Evolutionary conservation across 176 grass and related monocot genomes (phyloP), one percentile per base, ranked within the genome.

Genomic region (Bolboschoenus planiculmis): DNA sequence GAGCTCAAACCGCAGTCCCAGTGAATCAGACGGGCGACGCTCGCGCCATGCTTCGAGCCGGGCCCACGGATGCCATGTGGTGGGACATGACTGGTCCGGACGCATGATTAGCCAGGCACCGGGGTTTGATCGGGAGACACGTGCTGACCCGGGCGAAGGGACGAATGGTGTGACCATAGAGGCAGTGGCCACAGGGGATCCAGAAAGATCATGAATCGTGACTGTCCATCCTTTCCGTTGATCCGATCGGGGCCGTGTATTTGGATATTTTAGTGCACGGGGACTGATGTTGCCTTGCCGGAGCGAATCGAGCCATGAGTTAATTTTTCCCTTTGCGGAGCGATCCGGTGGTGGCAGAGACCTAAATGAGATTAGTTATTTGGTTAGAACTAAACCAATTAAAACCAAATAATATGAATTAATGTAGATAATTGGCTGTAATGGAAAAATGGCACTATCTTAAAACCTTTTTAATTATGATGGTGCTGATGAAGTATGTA

Each of bases 221-320:
- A 98, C 92, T 18, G 89, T 98, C 96, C 96, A 98, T 8, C 96
- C 96, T 81, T 98, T 98, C 33, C 96, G 89, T 88, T 95, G 90
- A 50, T 93, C 89, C 4, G 87, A 86, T 42, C 85, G 83, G 0
- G 59, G 56, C 6, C 75, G 46, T 7, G 44, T 27, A 34, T n/a
- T 50, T 43, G 34, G 34, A 81, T 18, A 18, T 65, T 47, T 40
- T n/a, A 82, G 13, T 30, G 80, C 10, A 46, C n/a, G 80, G 5
- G 48, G 44, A 75, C 81, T 82, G 5, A 83, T 79, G 63, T 85
- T 76, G 80, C 88, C 91, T 83, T 90, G 83, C 11, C 79, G 36
- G 21, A 97, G 56, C 14, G 74, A 87, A 62, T 88, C 88, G 34
- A 95, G 68, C 90, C 88, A 98, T 11, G 85, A 88, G 20, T 85